phyloP scores from a whole-genome alignment of 257 asterid species.

The Scutellaria minor region DNA sequence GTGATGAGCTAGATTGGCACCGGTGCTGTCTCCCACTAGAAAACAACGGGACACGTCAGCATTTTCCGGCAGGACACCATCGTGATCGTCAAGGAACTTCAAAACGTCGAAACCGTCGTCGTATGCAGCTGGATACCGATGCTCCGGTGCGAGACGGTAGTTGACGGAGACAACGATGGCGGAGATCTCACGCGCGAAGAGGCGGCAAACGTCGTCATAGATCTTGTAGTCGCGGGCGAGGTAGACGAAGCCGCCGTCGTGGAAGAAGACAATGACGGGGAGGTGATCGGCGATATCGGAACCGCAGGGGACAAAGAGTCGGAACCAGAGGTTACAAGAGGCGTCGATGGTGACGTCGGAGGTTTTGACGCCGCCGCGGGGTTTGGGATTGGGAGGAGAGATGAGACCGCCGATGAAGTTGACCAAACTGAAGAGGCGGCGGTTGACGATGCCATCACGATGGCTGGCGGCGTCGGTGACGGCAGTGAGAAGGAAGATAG shows the following conservation, averaged over 20 bases:
- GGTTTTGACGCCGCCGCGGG: slow-evolving; percentile 62
- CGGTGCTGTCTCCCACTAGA: slow-evolving; percentile 86
- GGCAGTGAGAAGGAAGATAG: slow-evolving; percentile 40
- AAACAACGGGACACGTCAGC: slow-evolving; percentile 67
- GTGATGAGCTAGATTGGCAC: slow-evolving; percentile 78
- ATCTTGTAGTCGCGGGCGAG: slow-evolving; percentile 51
- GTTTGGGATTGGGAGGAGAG: slow-evolving; percentile 44
- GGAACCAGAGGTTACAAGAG: slow-evolving; percentile 76
- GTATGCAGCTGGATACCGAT: slow-evolving; percentile 68
- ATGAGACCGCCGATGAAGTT: slow-evolving; percentile 28
- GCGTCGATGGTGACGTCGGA: slow-evolving; percentile 62
- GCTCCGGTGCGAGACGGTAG: slow-evolving; percentile 74
- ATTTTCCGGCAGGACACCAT: slow-evolving; percentile 51
- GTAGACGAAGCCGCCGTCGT: slow-evolving; percentile 81
- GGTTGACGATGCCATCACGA: slow-evolving; percentile 71
- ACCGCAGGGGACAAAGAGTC: slow-evolving; percentile 54
- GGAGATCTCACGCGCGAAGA: slow-evolving; percentile 55
- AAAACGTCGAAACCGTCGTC: slow-evolving; percentile 78
- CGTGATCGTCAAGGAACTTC: slow-evolving; percentile 49
- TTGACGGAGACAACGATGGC: slow-evolving; percentile 72
- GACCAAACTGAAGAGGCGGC: slow-evolving; percentile 51
- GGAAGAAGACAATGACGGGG: slow-evolving; percentile 75
- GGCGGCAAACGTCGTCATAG: slow-evolving; percentile 76
- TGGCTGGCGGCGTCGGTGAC: slow-evolving; percentile 53
- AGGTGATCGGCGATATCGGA: slow-evolving; percentile 20